Conservation (phyloP, 305 asterid genomes). For the Caryopteris hybrid region DNA sequence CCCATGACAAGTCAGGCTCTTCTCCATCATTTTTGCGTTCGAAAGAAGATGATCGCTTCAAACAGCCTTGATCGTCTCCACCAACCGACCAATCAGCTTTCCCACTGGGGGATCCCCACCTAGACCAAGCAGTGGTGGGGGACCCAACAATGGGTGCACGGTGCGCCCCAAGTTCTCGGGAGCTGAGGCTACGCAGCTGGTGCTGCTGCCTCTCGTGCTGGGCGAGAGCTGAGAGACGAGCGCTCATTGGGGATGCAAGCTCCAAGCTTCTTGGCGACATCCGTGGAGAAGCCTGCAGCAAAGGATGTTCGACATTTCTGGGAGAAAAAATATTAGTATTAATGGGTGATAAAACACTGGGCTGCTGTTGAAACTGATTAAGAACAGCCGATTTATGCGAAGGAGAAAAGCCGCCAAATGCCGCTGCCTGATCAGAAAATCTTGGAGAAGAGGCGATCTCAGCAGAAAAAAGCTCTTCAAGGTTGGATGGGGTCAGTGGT, state of each 20-base stretch:
- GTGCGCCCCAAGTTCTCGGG: conserved; percentile 55
- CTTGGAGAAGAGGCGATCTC: conserved; percentile 67
- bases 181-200: conserved; percentile 54
- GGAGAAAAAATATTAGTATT: conserved; percentile 71
- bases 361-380: conserved; percentile 74
- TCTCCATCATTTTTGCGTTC: conserved; percentile 29
- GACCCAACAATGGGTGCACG: conserved; percentile 36
- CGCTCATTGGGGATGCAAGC: conserved; percentile 71
- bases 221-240: conserved; percentile 49
- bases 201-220: conserved; percentile 71
- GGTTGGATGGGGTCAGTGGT: conserved; percentile 68
- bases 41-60: conserved; percentile 34
- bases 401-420: conserved; percentile 64
- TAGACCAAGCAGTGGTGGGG: conserved; percentile 41
- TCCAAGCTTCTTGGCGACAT: conserved; percentile 85
- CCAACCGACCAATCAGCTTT: conserved; percentile 62
- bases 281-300: conserved; percentile 76
- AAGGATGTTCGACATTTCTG: conserved; percentile 61
- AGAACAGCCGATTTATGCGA: conserved; percentile 63
- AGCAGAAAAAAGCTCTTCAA: conserved; percentile 76
- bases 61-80: conserved; percentile 36
- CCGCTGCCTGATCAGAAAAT: conserved; percentile 51
- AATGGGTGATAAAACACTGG: conserved; percentile 60
- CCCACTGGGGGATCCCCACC: conserved; percentile 57
- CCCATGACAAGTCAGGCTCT: conserved; percentile 65